These are phyloP conservation scores for Trametes pubescens DNA, from an alignment of 1,284 basidiomycete species.

Conservation along the genomic window DNA sequence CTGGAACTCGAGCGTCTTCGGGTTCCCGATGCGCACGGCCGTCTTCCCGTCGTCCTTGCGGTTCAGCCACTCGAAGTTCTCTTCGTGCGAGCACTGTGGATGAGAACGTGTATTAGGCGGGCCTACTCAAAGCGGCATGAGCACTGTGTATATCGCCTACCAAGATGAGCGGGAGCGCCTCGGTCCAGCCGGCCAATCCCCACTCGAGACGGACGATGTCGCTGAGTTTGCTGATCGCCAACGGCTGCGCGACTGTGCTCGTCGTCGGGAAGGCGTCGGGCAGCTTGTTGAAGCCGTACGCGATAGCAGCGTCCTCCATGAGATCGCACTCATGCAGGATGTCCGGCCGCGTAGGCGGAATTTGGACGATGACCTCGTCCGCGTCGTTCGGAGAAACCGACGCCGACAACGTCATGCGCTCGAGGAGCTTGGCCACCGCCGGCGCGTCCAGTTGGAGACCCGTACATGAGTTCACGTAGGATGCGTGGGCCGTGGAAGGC, in stretches of 20 bases:
- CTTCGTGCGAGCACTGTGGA: constrained; percentile 92
- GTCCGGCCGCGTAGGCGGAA: constrained; percentile 94
- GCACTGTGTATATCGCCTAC: constrained; percentile 54
- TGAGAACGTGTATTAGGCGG: background rate
- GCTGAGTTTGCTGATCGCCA: constrained; percentile 89
- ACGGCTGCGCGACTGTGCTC: constrained; percentile 95
- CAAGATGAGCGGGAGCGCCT: constrained; percentile 93
- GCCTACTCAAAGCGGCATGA: too few relatives aligned
- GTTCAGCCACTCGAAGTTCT: constrained; percentile 96
- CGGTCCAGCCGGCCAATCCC: constrained; percentile 95
- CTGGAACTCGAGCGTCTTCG: constrained; percentile 98
- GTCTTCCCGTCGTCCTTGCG: constrained; percentile 81
- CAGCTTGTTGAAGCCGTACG: constrained; percentile 98
- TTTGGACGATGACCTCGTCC: constrained; percentile 77
- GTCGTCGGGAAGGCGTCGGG: constrained; percentile 92
- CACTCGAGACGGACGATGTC: constrained; percentile 93
- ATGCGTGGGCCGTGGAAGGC: constrained; percentile 78
- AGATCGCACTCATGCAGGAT: constrained; percentile 98
- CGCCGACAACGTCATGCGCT: constrained; percentile 78
- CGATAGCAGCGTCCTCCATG: constrained; percentile 98
- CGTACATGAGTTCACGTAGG: constrained; percentile 96
- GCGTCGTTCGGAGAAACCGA: constrained; percentile 55
- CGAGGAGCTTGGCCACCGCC: constrained; percentile 72
- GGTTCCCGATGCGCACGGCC: constrained; percentile 94
- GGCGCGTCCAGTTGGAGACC: constrained; percentile 75